Evolutionary conservation across 176 grass and related monocot species (phyloP).

Genomic region (Ensete ventricosum): DNA sequence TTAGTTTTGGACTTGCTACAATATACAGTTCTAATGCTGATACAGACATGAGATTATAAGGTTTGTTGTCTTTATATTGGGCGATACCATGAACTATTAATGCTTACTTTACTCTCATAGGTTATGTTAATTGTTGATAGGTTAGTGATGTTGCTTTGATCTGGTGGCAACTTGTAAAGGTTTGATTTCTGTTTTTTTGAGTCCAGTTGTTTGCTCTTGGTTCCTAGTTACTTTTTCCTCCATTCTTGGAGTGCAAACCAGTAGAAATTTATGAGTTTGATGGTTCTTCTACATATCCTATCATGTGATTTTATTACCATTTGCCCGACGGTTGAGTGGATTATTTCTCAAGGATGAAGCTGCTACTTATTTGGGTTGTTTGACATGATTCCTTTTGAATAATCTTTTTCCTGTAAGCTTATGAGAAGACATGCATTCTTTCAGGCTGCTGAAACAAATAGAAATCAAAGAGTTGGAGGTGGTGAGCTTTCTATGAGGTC

Average conservation of each 20-base stretch:
- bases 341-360: neutral
- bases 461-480: neutral
- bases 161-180: too few relatives aligned
- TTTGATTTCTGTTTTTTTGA: too few relatives aligned
- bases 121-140: neutral
- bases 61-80: neutral
- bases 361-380: neutral
- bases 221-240: neutral
- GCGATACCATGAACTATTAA: neutral
- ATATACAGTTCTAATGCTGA: neutral
- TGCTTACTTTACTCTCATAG: neutral
- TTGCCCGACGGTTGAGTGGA: neutral
- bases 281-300: neutral
- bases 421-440: neutral
- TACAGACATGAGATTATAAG: neutral
- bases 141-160: too few relatives aligned
- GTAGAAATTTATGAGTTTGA: neutral
- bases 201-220: too few relatives aligned
- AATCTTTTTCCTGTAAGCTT: neutral
- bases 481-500: neutral
- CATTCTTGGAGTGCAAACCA: neutral
- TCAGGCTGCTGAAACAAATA: neutral
- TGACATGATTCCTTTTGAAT: neutral
- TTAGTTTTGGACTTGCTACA: neutral
- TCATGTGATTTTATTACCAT: neutral